phyloP scores from a whole-genome alignment of 306 rosid species.

The Dalbergia cochinchinensis region DNA sequence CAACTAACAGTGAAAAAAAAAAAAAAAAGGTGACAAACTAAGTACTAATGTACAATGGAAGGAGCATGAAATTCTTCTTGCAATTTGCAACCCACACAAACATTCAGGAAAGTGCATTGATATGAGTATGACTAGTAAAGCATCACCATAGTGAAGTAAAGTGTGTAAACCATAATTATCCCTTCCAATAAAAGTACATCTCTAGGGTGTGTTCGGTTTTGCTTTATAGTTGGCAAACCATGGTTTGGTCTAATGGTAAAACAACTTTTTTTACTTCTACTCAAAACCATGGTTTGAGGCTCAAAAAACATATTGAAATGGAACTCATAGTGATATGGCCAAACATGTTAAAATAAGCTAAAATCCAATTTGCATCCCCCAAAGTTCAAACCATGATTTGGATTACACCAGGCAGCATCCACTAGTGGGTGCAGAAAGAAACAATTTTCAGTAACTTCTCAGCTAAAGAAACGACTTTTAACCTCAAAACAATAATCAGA shows the following conservation, averaged over 20 bases:
- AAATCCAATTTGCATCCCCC: too few relatives aligned
- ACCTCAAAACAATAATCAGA: neutral
- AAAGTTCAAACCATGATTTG: too few relatives aligned
- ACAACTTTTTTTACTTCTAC: too few relatives aligned
- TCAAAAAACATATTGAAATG: too few relatives aligned
- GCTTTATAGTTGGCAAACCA: too few relatives aligned
- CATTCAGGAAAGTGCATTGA: slow-evolving; percentile 32
- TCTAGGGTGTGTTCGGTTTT: neutral
- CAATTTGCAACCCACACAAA: slow-evolving; percentile 26
- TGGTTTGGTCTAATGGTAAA: too few relatives aligned
- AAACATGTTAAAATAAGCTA: too few relatives aligned
- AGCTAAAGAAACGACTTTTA: neutral
- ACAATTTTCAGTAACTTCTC: neutral
- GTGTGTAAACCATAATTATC: slow-evolving; percentile 15
- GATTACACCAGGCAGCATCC: slow-evolving; percentile 9
- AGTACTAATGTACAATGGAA: neutral
- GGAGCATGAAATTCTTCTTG: slow-evolving; percentile 4
- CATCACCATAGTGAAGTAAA: slow-evolving; percentile 16
- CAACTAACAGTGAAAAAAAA: neutral
- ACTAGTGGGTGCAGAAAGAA: slow-evolving; percentile 8
- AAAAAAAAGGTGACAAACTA: neutral
- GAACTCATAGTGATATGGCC: too few relatives aligned
- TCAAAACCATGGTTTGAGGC: too few relatives aligned
- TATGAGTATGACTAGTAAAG: slow-evolving; percentile 21
- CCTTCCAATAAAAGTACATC: slow-evolving; percentile 32